phyloP scores from a whole-genome alignment of 2,329 filamentous ascomycete species.

The Pyrenochaeta sp. region DNA sequence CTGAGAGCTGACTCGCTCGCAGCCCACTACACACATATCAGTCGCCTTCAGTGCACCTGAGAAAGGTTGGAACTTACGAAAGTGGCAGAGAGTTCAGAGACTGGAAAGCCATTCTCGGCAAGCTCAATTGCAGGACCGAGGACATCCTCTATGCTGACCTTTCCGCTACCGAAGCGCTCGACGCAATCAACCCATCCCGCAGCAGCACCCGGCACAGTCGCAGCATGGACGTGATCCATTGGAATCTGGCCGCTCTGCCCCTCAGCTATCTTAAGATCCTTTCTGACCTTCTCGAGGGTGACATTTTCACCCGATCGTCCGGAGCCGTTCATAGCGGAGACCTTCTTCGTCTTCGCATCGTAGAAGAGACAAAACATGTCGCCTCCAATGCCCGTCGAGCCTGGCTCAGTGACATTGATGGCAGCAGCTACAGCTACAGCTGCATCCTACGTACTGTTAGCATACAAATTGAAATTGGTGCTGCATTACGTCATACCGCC shows the following conservation, averaged over 20 bases:
- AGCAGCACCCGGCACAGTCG: conserved; percentile 88
- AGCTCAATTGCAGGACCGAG: conserved; percentile 83
- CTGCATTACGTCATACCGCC: conserved; percentile 69
- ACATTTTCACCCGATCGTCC: conserved; percentile 78
- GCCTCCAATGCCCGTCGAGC: conserved; percentile 92
- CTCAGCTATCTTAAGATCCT: conserved; percentile 71
- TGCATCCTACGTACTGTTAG: conserved; percentile 72
- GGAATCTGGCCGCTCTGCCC: conserved; percentile 71
- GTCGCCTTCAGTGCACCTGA: neutral
- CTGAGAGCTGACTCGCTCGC: conserved; percentile 69
- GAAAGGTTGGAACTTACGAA: conserved; percentile 63
- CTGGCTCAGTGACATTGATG: conserved; percentile 92
- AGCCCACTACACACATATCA: conserved; percentile 69
- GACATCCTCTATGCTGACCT: conserved; percentile 77
- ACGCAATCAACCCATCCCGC: conserved; percentile 94
- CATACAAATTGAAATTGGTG: neutral
- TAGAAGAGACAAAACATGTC: conserved; percentile 98
- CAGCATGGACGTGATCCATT: conserved; percentile 77
- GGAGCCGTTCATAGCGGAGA: conserved; percentile 90
- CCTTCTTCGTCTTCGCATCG: conserved; percentile 80
- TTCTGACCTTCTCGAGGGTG: conserved; percentile 74
- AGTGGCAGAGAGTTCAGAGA: conserved; percentile 77
- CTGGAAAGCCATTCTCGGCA: conserved; percentile 87
- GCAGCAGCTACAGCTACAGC: conserved; percentile 93
- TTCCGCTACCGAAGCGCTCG: conserved; percentile 88